Evolutionary conservation across 495 filamentous ascomycete species (phyloP), one percentile per base, ranked within the genome.

Genomic region (Aspergillus saccharolyticus): DNA sequence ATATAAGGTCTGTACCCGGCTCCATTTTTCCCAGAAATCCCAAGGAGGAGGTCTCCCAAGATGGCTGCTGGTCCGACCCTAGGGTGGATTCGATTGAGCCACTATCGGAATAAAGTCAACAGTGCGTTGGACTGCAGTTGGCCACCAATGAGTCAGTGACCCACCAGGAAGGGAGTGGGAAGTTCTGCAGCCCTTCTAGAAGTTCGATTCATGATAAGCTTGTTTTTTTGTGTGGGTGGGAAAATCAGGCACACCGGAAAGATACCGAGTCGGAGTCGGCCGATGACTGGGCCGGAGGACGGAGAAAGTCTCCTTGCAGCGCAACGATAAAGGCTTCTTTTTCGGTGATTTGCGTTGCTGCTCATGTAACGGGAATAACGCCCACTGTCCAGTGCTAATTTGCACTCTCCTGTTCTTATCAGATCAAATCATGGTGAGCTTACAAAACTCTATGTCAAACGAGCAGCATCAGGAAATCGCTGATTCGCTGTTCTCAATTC

Each of bases 141-240:
- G 18, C 18, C 18, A 10, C 5, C 17, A 22, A 9, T 25, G 20
- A 25, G 9, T 5, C 17, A 22, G 18, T 25, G 20, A 25, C 14
- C 20, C 15, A 24, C 20, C 21, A 21, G 20, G 46, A 12, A 2
- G 21, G 21, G n/a, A n/a, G n/a, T n/a, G n/a, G n/a, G n/a, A n/a
- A 22, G 7, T 25, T 24, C 46, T 49, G 47, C 16, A 24, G 47
- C 21, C 47, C 47, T 28, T 28, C 47, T 50, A 5, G 9, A 12
- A 9, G 47, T 24, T n/a, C 33, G 22, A 10, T 50, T 30, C 47
- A 17, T 50, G 47, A 50, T 50, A 50, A 50, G 47, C 47, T 50
- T 50, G 47, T 50, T 50, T 50, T 50, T 50, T 50, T 8, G 9
- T 47, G 19, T 22, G 19, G 44, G 19, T 10, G 19, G 8, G 17